Conservation (phyloP, 495 filamentous ascomycete species). For the Neurospora tetraspora region DNA sequence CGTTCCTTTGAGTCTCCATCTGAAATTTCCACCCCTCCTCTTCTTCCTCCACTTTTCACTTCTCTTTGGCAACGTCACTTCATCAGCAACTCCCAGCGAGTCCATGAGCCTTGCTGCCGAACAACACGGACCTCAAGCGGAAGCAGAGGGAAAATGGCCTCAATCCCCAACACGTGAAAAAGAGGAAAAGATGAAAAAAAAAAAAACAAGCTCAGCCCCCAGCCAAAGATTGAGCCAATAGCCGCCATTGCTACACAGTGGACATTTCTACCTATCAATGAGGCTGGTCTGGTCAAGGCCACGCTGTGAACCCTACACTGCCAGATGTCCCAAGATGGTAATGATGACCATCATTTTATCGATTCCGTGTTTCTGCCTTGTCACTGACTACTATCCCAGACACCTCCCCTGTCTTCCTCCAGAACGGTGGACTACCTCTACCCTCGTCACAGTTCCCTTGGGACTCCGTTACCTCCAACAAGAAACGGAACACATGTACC, state of each 20-base stretch:
- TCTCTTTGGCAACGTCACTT: background rate
- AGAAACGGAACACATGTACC: background rate
- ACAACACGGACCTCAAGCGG: background rate
- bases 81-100: background rate
- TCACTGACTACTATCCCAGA: background rate
- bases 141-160: background rate
- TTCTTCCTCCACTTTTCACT: background rate
- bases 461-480: background rate
- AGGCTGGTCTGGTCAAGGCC: too few species aligned
- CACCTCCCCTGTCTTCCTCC: background rate
- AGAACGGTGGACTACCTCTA: background rate
- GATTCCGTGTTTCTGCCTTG: background rate
- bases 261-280: background rate
- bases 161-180: background rate
- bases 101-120: background rate
- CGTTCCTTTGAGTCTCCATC: background rate
- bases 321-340: background rate
- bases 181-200: background rate
- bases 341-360: background rate
- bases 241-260: background rate
- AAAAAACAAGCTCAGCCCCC: background rate
- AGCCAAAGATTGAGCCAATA: background rate
- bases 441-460: background rate
- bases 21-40: background rate
- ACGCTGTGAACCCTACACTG: background rate